Percentiles rank a stretch among this genome's conserved stretches.
Evolutionary conservation across 495 filamentous ascomycete genomes (phyloP).

Genomic region (Penicillium pulvis): DNA sequence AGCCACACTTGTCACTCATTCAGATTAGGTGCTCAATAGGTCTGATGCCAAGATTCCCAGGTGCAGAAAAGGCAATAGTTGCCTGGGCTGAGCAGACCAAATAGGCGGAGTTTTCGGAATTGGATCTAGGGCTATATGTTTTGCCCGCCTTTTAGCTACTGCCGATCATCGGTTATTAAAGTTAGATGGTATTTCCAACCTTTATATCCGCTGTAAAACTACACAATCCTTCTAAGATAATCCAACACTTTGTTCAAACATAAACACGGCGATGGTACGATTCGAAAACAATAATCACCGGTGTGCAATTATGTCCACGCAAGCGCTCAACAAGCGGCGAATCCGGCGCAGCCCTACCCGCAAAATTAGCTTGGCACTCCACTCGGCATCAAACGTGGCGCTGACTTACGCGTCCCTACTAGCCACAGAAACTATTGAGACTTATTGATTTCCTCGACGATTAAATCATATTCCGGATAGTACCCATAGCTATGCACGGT

Average conservation of each 20-base stretch:
- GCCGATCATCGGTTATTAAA: not conserved
- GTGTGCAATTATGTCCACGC: slow-evolving; percentile 1
- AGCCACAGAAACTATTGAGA: not conserved
- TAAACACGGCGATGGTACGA: not conserved
- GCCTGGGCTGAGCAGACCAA: not conserved
- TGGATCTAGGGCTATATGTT: not conserved
- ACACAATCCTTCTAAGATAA: not conserved
- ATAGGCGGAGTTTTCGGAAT: not conserved
- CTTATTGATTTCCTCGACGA: not conserved
- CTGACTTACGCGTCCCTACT: slow-evolving; percentile 13
- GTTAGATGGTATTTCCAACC: not conserved
- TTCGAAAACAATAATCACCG: not conserved
- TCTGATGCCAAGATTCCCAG: not conserved
- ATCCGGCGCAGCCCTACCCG: slow-evolving; percentile 16
- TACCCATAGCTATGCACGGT: not conserved
- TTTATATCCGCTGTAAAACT: not conserved
- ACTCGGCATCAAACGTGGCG: slow-evolving; percentile 10
- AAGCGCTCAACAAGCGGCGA: slow-evolving; percentile 12
- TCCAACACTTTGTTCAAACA: not conserved
- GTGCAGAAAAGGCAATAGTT: not conserved
- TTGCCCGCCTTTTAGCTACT: not conserved
- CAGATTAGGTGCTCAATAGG: not conserved
- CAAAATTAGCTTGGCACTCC: slow-evolving; percentile 4
- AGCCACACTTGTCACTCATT: not conserved
- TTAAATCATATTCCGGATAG: not conserved